These are phyloP conservation scores for Penicillium argentinense DNA, from an alignment of 495 filamentous ascomycete genomes.

Conservation along the genomic window DNA sequence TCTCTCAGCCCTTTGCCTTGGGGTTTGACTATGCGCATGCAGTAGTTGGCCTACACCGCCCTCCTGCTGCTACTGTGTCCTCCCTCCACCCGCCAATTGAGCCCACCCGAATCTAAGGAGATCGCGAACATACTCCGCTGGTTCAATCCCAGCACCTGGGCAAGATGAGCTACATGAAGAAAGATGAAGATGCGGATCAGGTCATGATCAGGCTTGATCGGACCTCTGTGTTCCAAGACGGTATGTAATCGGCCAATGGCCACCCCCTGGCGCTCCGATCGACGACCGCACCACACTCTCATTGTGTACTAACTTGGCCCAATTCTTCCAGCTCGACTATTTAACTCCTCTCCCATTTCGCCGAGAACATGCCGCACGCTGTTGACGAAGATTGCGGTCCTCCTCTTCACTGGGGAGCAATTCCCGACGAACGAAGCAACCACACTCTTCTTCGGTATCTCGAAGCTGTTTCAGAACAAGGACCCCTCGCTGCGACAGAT, in stretches of 20 bases:
- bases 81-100: constrained; percentile 27
- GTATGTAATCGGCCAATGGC: constrained; percentile 49
- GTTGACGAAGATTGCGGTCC: constrained; percentile 94
- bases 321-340: constrained; percentile 74
- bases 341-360: constrained; percentile 94
- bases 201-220: constrained; percentile 94
- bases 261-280: constrained; percentile 22
- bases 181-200: constrained; percentile 94
- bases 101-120: constrained; percentile 20
- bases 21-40: constrained; percentile 24
- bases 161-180: constrained; percentile 94
- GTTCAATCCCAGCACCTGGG: constrained; percentile 38
- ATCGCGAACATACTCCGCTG: constrained; percentile 31
- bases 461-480: constrained; percentile 99
- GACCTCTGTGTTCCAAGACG: constrained; percentile 98
- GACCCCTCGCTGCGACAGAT: constrained; percentile 97
- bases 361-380: constrained; percentile 93
- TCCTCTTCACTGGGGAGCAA: constrained; percentile 93
- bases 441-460: constrained; percentile 98
- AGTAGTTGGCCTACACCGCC: constrained; percentile 35
- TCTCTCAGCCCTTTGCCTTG: constrained; percentile 3
- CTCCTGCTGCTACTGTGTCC: constrained; percentile 30
- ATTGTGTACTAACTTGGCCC: constrained; percentile 14
- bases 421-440: constrained; percentile 98
- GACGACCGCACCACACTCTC: constrained; percentile 10